Percentiles rank a stretch among this genome's conserved stretches.
phyloP scores from a whole-genome alignment of 2,329 filamentous ascomycete genomes.

The Hymenoscyphus fraxineus region DNA sequence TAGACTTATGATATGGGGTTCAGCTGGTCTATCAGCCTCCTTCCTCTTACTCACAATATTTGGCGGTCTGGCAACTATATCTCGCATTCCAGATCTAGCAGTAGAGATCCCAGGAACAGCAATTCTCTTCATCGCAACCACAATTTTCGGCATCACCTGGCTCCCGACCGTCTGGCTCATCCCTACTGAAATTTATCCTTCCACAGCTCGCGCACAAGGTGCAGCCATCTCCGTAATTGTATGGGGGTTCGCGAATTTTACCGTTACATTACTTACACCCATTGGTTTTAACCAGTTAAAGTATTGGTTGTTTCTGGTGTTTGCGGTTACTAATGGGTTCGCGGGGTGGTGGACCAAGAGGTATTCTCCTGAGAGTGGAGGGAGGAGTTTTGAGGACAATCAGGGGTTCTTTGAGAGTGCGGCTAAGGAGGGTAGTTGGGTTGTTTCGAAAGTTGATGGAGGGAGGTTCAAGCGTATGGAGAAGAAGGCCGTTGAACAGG shows the following conservation, averaged over 20 bases:
- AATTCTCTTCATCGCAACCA: constrained; percentile 53
- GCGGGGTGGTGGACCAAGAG: constrained; percentile 49
- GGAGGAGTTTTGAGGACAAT: constrained; percentile 53
- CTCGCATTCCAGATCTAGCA: constrained; percentile 39
- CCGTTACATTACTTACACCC: constrained; percentile 55
- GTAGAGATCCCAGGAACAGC: constrained; percentile 49
- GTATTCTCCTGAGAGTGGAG: constrained; percentile 56
- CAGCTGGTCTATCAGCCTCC: constrained; percentile 43
- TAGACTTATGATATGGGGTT: constrained; percentile 51
- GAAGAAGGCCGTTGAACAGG: constrained; percentile 8
- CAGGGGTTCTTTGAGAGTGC: constrained; percentile 44
- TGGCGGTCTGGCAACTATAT: constrained; percentile 43
- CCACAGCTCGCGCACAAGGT: constrained; percentile 58
- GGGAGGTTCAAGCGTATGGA: constrained; percentile 43
- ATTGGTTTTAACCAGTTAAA: constrained; percentile 57
- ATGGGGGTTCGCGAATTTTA: constrained; percentile 51
- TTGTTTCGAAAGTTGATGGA: constrained; percentile 47
- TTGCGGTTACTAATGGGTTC: constrained; percentile 48
- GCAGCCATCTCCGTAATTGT: constrained; percentile 60
- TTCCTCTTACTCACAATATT: constrained; percentile 51
- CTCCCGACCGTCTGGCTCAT: constrained; percentile 55
- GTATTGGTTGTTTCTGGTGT: constrained; percentile 56
- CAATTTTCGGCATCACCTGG: constrained; percentile 59
- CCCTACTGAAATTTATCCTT: constrained; percentile 61
- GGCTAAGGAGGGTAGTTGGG: constrained; percentile 48